A percentile compares a stretch with the other conserved stretches of the same genome.
Evolutionary conservation across 2,329 filamentous ascomycete species (phyloP).

Genomic region (Cucurbitaria berberidis): DNA sequence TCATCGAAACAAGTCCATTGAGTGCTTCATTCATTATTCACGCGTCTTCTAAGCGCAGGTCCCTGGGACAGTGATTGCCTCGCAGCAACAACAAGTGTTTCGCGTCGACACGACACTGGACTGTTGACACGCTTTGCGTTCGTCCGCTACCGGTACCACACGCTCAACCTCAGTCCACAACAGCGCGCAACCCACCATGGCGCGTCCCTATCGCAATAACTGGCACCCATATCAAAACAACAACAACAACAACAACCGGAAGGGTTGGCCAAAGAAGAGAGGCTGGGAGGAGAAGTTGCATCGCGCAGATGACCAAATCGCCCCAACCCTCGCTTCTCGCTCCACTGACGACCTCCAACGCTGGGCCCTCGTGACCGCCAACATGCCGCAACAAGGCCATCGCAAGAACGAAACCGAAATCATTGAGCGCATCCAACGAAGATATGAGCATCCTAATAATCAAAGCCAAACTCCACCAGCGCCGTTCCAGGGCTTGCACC

Average conservation of each 20-base stretch:
- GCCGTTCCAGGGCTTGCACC: neutral
- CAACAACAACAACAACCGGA: neutral
- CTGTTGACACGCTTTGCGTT: too few relatives aligned
- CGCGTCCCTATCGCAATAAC: neutral
- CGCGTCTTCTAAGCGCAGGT: too few relatives aligned
- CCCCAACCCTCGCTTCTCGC: conserved; percentile 4
- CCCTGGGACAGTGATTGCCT: too few relatives aligned
- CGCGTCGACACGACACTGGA: too few relatives aligned
- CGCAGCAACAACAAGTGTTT: too few relatives aligned
- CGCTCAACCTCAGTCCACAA: too few relatives aligned
- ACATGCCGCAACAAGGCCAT: conserved; percentile 4
- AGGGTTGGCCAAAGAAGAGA: neutral
- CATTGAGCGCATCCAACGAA: conserved; percentile 6
- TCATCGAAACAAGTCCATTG: too few relatives aligned
- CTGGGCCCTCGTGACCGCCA: conserved; percentile 15
- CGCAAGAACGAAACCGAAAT: conserved; percentile 7
- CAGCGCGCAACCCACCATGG: too few relatives aligned
- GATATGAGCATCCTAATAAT: conserved; percentile 2
- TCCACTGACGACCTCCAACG: conserved; percentile 11
- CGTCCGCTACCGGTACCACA: too few relatives aligned
- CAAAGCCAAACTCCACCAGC: neutral
- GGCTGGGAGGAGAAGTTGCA: conserved; percentile 4
- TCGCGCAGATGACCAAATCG: conserved; percentile 16
- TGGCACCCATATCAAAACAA: neutral
- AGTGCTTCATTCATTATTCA: too few relatives aligned